phyloP scores from a whole-genome alignment of 2,329 filamentous ascomycete genomes.

The Aspergillus sp. region DNA sequence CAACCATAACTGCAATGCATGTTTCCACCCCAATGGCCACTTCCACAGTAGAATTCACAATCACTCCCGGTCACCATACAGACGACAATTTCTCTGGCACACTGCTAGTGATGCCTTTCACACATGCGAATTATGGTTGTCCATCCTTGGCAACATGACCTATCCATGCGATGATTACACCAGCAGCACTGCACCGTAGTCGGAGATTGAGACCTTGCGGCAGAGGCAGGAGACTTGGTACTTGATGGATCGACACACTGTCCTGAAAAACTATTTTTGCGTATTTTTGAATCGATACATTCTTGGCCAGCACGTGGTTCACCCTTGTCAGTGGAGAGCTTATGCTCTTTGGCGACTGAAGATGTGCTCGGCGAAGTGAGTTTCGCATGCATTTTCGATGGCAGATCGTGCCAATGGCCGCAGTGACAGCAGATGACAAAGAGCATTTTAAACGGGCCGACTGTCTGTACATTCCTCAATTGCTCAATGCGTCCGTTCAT shows the following conservation, averaged over 20 bases:
- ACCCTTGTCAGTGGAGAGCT: background rate
- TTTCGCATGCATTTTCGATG: conserved; percentile 41
- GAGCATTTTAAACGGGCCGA: conserved; percentile 37
- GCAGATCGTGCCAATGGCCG: conserved; percentile 47
- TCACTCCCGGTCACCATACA: background rate
- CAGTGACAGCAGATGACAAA: conserved; percentile 49
- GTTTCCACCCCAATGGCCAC: too few species aligned
- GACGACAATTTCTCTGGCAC: background rate
- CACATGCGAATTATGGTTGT: conserved; percentile 66
- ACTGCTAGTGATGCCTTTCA: conserved; percentile 52
- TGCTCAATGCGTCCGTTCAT: conserved; percentile 17
- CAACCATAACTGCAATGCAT: too few species aligned
- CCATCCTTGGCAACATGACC: conserved; percentile 68
- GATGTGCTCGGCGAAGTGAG: conserved; percentile 31
- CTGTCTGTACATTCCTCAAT: conserved; percentile 14
- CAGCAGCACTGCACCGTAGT: conserved; percentile 65
- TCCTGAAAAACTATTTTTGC: background rate
- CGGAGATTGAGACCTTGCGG: background rate
- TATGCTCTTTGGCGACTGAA: conserved; percentile 1
- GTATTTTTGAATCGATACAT: background rate
- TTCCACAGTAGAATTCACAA: background rate
- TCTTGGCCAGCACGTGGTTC: background rate
- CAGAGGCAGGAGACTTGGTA: background rate
- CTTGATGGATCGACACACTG: background rate
- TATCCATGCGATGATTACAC: conserved; percentile 72